Evolutionary conservation across 768 basidiomycete genomes (phyloP).

Genomic region (Mycena chlorophos): DNA sequence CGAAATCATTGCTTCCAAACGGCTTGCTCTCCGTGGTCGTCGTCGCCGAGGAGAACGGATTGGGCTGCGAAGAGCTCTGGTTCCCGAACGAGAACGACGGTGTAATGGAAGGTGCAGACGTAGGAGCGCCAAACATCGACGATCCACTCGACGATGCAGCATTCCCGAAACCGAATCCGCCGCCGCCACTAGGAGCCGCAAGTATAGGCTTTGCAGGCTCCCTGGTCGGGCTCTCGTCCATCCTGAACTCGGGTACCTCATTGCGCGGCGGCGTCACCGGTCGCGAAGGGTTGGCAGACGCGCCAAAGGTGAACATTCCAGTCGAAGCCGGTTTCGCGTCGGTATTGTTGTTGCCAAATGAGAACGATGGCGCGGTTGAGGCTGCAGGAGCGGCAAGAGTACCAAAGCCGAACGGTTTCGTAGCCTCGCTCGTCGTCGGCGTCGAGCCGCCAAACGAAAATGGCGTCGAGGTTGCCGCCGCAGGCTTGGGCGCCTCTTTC

Average conservation of each 20-base stretch:
- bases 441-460: slow-evolving; percentile 51
- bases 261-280: slow-evolving; percentile 68
- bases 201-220: slow-evolving; percentile 48
- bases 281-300: slow-evolving; percentile 37
- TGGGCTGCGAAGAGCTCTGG: slow-evolving; percentile 33
- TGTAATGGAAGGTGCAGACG: slow-evolving; percentile 29
- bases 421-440: slow-evolving; percentile 10
- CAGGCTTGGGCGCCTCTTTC: slow-evolving; percentile 19
- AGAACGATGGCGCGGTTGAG: slow-evolving; percentile 32
- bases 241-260: slow-evolving; percentile 64
- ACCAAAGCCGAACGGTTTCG: slow-evolving; percentile 37
- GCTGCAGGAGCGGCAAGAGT: slow-evolving; percentile 28
- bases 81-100: slow-evolving; percentile 45
- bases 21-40: slow-evolving; percentile 48
- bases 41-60: slow-evolving; percentile 49
- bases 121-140: slow-evolving; percentile 35
- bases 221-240: slow-evolving; percentile 82
- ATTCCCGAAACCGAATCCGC: slow-evolving; percentile 49
- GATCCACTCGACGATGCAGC: slow-evolving; percentile 33
- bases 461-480: slow-evolving; percentile 24
- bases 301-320: slow-evolving; percentile 59
- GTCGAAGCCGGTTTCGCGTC: slow-evolving; percentile 43
- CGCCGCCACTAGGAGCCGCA: slow-evolving; percentile 32
- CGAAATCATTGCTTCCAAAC: slow-evolving; percentile 46
- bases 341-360: slow-evolving; percentile 47